These are phyloP conservation scores for Naematelia aurantialba DNA, from an alignment of 768 basidiomycete species.

Conservation along the genomic window DNA sequence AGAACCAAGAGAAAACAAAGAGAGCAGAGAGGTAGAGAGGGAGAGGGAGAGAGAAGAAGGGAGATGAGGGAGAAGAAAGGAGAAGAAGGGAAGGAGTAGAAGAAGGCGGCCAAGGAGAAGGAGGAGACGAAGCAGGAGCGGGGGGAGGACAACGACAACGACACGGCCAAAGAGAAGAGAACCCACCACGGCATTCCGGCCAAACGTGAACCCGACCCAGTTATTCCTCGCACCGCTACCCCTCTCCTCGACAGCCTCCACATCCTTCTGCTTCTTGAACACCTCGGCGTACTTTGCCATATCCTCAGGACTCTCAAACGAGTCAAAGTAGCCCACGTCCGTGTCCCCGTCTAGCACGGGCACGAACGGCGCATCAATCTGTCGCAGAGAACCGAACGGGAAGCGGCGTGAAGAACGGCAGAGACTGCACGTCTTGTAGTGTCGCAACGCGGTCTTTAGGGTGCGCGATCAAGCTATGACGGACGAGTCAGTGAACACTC, in stretches of 20 bases:
- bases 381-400: constrained; percentile 75
- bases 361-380: constrained; percentile 78
- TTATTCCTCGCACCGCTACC: constrained; percentile 52
- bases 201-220: constrained; percentile 52
- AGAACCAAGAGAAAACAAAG: no score
- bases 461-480: constrained; percentile 67
- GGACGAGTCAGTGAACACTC: background rate
- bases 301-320: constrained; percentile 68
- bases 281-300: constrained; percentile 99
- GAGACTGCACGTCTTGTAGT: constrained; percentile 65
- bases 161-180: background rate
- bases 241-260: constrained; percentile 85
- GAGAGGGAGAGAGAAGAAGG: no score
- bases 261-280: constrained; percentile 91
- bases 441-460: constrained; percentile 73
- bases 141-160: background rate
- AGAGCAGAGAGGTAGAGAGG: no score
- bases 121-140: no score
- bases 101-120: no score
- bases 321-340: constrained; percentile 65
- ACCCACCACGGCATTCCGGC: constrained; percentile 38
- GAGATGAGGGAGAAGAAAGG: no score
- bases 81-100: no score
- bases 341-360: constrained; percentile 90
- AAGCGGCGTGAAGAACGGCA: constrained; percentile 76